Base-by-base conservation (phyloP, 2,329 filamentous ascomycete species). In the Pseudogymnoascus pannorum region DNA sequence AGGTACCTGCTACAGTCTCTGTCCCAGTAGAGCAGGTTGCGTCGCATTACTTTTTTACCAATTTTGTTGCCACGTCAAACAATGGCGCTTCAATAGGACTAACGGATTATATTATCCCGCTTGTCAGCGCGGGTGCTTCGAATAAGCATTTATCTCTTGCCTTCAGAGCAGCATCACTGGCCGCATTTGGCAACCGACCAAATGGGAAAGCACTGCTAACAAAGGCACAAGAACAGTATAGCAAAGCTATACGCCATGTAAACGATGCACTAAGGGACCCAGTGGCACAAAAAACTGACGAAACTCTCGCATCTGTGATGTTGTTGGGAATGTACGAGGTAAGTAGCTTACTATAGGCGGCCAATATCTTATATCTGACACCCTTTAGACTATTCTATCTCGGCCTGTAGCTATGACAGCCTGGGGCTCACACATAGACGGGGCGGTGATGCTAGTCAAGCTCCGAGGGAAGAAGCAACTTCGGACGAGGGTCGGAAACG, bases 391-490 rank as follows among this genome's bases (percentile, higher is more conserved):
- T 1, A 66, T 86, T 48, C 79, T 79, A 0, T 79, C 81, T 11
- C 80, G 78, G 62, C 78, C 81, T 59, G 72, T 81, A 58, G 81
- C 78, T 33, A 79, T 80, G 68, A 73, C 80, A 61, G 82, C 83
- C 1, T 87, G 84, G 84, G 82, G 82, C 3, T 83, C 83, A 8
- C 84, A 87, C 66, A 79, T 83, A n/a, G 81, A 86, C 63, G 84
- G 83, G 2, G 84, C 84, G n/a, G 79, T 86, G 31, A 80, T 84
- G 65, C 74, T 87, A 1, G 81, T 84, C 60, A 83, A 81, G 68
- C 77, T 79, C 8, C 78, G 84, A 51, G 82, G 83, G 4, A 79
- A 77, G 66, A 78, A 80, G 64, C 82, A 85, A 66, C 69, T 84
- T 8, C 74, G 75, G 42, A 83, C 81, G 12, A 79, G 78, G 69